These are phyloP conservation scores for Meira nashicola DNA, from an alignment of 1,284 basidiomycete genomes.

Conservation along the genomic window DNA sequence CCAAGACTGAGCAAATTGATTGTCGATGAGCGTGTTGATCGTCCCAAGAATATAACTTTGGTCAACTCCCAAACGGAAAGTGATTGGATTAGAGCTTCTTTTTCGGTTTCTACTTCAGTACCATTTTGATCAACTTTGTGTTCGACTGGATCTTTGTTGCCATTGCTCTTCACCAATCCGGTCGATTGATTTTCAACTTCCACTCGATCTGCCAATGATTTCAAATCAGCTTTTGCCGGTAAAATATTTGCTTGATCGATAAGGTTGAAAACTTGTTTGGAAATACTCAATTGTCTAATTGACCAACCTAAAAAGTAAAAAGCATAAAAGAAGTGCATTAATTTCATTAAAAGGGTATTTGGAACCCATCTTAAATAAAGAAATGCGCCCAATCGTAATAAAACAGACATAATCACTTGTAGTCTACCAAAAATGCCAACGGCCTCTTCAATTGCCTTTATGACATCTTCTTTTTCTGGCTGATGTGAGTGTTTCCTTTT, in stretches of 20 bases:
- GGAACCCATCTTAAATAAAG: conserved; percentile 47
- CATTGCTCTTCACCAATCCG: conserved; percentile 18
- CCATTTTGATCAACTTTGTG: conserved; percentile 1
- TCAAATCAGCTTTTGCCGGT: conserved; percentile 21
- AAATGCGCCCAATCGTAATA: conserved; percentile 39
- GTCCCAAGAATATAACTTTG: conserved; percentile 29
- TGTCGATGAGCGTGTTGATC: conserved; percentile 31
- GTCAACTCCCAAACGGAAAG: conserved; percentile 19
- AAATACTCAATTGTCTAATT: conserved; percentile 24
- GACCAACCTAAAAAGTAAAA: conserved; percentile 28
- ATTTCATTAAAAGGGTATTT: conserved; percentile 23
- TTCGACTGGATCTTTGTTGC: conserved; percentile 19
- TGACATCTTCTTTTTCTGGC: too few relatives aligned
- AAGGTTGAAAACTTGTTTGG: neutral
- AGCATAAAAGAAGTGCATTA: conserved; percentile 32
- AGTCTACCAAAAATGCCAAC: conserved; percentile 22
- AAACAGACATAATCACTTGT: conserved; percentile 27
- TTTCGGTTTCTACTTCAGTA: neutral
- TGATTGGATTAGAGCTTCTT: conserved; percentile 11
- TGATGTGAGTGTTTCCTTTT: too few relatives aligned
- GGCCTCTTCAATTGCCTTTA: too few relatives aligned
- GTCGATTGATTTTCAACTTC: conserved; percentile 19
- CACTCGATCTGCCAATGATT: conserved; percentile 29
- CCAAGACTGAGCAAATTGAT: conserved; percentile 31
- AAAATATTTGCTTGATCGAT: neutral